phyloP scores from a whole-genome alignment of 805 yeast species.

The Hanseniaspora jakobsenii region DNA sequence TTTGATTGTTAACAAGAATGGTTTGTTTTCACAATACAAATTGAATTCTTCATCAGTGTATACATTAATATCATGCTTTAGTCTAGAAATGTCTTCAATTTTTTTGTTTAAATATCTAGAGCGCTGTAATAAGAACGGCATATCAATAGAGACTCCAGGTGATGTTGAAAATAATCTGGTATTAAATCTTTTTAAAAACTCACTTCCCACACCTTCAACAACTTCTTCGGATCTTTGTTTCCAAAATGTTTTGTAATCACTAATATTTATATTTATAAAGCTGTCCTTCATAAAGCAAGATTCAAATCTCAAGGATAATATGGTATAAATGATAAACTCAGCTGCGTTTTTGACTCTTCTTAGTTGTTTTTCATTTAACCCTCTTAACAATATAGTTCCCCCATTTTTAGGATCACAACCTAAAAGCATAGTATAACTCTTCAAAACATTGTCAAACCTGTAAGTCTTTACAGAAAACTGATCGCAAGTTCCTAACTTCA shows the following conservation, averaged over 20 bases:
- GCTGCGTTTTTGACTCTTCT: conserved; percentile 62
- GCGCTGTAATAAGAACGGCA: conserved; percentile 50
- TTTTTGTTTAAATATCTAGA: conserved; percentile 42
- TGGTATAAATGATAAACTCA: conserved; percentile 67
- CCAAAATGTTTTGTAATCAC: conserved; percentile 25
- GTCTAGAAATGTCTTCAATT: conserved; percentile 23
- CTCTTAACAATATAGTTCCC: conserved; percentile 76
- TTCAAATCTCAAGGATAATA: conserved; percentile 71
- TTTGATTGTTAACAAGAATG: conserved; percentile 6
- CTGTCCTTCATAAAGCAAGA: conserved; percentile 61
- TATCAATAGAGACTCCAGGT: conserved; percentile 64
- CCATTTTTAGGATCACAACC: conserved; percentile 70
- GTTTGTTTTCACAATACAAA: neutral
- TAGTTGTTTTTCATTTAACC: conserved; percentile 51
- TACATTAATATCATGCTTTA: conserved; percentile 25
- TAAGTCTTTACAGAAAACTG: conserved; percentile 60
- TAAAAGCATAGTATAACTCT: conserved; percentile 64
- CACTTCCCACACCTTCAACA: conserved; percentile 28
- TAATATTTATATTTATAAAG: conserved; percentile 40
- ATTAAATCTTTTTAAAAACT: conserved; percentile 32
- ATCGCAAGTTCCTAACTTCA: conserved; percentile 65
- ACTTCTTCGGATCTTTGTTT: conserved; percentile 17
- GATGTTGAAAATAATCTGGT: conserved; percentile 64
- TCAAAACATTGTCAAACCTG: conserved; percentile 41
- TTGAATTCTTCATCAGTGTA: conserved; percentile 18